Evolutionary conservation across 805 yeast species (phyloP).

Genomic region (Naumovozyma baii): DNA sequence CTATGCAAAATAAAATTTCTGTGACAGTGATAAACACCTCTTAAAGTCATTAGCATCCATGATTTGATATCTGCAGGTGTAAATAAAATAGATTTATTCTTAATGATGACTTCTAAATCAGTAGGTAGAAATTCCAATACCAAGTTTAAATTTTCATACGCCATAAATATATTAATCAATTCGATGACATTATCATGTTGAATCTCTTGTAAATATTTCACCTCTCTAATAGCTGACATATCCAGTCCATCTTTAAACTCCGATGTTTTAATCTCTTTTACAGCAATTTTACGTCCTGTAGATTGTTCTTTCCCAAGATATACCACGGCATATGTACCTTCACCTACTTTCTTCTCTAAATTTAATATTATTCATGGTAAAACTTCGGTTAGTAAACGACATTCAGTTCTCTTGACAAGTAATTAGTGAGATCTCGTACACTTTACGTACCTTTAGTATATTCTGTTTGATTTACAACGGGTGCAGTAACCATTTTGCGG

Average conservation of each 20-base stretch:
- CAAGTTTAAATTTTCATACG: constrained; percentile 55
- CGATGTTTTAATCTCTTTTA: constrained; percentile 91
- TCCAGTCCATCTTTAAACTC: constrained; percentile 93
- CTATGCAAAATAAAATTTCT: constrained; percentile 84
- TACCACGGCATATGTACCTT: constrained; percentile 98
- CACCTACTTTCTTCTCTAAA: constrained; percentile 82
- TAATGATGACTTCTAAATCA: constrained; percentile 82
- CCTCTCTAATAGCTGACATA: constrained; percentile 94
- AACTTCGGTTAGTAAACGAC: neutral
- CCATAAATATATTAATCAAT: constrained; percentile 75
- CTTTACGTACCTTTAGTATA: constrained; percentile 17
- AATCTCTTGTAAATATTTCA: constrained; percentile 77
- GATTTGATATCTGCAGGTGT: constrained; percentile 81
- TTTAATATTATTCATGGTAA: neutral
- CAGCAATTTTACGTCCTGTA: constrained; percentile 57
- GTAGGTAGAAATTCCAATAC: constrained; percentile 91
- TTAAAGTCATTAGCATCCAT: constrained; percentile 87
- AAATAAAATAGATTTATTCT: constrained; percentile 67
- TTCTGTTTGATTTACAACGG: constrained; percentile 8
- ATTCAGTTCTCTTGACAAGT: neutral
- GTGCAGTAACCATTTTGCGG: neutral
- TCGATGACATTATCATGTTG: constrained; percentile 76
- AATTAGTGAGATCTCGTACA: neutral
- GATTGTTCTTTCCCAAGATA: constrained; percentile 58
- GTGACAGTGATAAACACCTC: constrained; percentile 95